Base-by-base conservation (phyloP, 345 rosid genomes). In the thale cress (Arabidopsis thaliana) region DNA sequence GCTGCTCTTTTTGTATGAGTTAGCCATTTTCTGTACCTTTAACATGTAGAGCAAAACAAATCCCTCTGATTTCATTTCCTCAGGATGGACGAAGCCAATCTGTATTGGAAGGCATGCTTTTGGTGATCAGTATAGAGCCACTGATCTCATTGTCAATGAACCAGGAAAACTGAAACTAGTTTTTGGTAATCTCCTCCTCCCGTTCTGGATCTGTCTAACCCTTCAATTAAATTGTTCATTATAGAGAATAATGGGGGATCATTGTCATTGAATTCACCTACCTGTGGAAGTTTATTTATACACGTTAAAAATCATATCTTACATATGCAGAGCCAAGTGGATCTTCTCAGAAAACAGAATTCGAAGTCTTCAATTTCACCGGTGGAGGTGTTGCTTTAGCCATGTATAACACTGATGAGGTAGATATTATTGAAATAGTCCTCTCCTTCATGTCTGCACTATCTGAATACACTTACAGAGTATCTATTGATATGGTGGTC, bases 101-200 rank as follows among this genome's bases (percentile, higher is more conserved):
- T 94, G 98, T 87, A 94, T 91, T 41, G 97, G 97, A 51, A 91
- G 97, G 65, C 98, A 94, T 91, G 98, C 97, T 72, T 94, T 88
- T 82, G 96, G 98, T 60, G 97, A 94, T 84, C 96, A 94, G 77
- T 91, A 94, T 77, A 80, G 89, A 53, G 98, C 98, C 60, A 90
- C 95, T 73, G 98, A 91, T 75, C 13, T 84, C 34, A 85, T 94
- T 79, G 83, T 94, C 59, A 75, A 82, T 74, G 92, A 86, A 75
- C 67, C 95, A 45, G 97, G 97, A 71, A 87, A 86, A 76, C 85
- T 94, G 52, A 90, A 83, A 73, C 82, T 94, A 60, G 84, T 88
- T 40, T 91, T 88, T 11, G 96, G 97, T 89, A 87, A 16, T 23
- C 8, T 59, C 14, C 40, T 64, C 10, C 63, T 68, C 25, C 20